Base-by-base conservation (phyloP, 345 rosid species). In the Xanthoceras sorbifolium region DNA sequence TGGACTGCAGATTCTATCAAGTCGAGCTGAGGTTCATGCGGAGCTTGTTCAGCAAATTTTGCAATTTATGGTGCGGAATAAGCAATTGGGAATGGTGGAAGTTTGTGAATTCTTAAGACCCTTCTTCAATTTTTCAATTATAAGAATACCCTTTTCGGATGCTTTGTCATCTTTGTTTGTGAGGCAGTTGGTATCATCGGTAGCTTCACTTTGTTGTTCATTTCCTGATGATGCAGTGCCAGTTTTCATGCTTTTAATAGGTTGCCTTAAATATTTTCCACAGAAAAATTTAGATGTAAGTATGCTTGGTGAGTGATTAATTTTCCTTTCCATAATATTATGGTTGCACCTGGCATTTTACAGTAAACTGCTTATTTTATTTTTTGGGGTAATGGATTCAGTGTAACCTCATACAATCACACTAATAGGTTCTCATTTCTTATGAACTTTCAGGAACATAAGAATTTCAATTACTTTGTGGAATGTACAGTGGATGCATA, bases 41-140 rank as follows among this genome's bases (percentile, higher is more conserved):
- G 98, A 91, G 79, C 89, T 93, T 79, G 82, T 87, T 65, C 93
- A 80, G 42, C 94, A 95, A 87, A 84, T 95, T 36, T 74, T 90
- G 79, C 83, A 86, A 75, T 90, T 93, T 81, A 80, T 91, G 80
- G 84, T 81, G 31, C 88, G 85, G 77, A 83, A 69, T 68, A 84
- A 82, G 74, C 77, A 57, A 55, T 72, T 80, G 28, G 92, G 93
- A 62, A 89, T 90, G 89, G 86, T 59, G 64, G 80, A 87, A 82
- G 89, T 89, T 69, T 95, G 95, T 76, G 86, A 88, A 71, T 95
- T 95, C 85, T 78, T 94, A 82, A 88, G 91, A 81, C 93, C 94
- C 26, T 89, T 94, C 50, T 4, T 93, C 80, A 84, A 71, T 74
- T 93, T 85, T 80, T 78, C 90, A 1, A 74, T 93, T 72, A 79